Conservation (phyloP, 2,329 filamentous ascomycete species). For the Alternaria consortialis region DNA sequence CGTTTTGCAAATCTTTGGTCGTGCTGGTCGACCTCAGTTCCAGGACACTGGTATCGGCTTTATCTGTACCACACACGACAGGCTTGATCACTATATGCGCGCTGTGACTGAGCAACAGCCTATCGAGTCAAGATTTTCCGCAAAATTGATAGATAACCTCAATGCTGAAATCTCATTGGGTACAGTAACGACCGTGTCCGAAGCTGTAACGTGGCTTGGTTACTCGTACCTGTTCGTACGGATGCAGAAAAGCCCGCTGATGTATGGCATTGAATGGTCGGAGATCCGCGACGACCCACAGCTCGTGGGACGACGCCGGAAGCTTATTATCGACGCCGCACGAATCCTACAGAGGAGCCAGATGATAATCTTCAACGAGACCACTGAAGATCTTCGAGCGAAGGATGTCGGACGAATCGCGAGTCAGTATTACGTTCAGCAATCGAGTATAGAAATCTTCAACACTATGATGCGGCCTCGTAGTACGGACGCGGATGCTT, state of each 20-base stretch:
- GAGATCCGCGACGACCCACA: constrained; percentile 89
- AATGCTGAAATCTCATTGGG: constrained; percentile 95
- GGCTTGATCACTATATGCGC: constrained; percentile 86
- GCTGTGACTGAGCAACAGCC: constrained; percentile 96
- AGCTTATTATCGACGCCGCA: constrained; percentile 88
- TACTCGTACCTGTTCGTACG: constrained; percentile 98
- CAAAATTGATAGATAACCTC: constrained; percentile 92
- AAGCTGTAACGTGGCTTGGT: constrained; percentile 96
- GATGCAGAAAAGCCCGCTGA: constrained; percentile 90
- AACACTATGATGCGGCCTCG: constrained; percentile 91
- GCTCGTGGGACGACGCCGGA: constrained; percentile 83
- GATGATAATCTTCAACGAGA: constrained; percentile 99
- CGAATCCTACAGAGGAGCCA: constrained; percentile 88
- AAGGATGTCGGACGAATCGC: constrained; percentile 97
- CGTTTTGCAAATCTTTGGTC: constrained; percentile 97
- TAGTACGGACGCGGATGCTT: constrained; percentile 87
- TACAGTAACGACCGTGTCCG: constrained; percentile 91
- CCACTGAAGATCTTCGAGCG: constrained; percentile 87
- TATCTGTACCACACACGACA: constrained; percentile 97
- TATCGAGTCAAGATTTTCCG: constrained; percentile 95
- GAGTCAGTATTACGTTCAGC: constrained; percentile 94
- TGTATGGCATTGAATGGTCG: constrained; percentile 94
- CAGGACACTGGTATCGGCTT: constrained; percentile 98
- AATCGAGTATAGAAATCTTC: constrained; percentile 94
- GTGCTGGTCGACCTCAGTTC: constrained; percentile 96